Evolutionary conservation across 257 asterid genomes (phyloP).

Genomic region (Nicotiana noctiflora): DNA sequence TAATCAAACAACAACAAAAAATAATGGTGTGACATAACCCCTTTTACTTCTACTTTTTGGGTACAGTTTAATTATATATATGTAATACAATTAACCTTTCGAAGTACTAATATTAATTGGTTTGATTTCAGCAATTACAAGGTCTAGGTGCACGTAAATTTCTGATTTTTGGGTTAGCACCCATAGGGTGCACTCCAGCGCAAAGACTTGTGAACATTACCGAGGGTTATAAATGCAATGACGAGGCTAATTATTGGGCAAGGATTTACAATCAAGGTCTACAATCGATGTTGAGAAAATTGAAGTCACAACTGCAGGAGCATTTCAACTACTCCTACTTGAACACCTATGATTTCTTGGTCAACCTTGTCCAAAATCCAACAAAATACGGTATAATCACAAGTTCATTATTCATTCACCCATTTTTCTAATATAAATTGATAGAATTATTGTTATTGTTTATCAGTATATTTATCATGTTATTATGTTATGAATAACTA

Average conservation of each 20-base stretch:
- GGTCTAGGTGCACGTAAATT: conserved; percentile 57
- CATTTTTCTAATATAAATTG: too few species aligned
- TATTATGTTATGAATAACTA: too few species aligned
- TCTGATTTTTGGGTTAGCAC: conserved; percentile 36
- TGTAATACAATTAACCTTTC: too few species aligned
- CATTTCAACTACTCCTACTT: conserved; percentile 47
- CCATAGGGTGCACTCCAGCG: conserved; percentile 60
- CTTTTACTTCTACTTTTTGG: too few species aligned
- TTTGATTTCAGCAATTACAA: conserved; percentile 30
- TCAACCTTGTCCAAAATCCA: conserved; percentile 36
- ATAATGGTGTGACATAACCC: too few species aligned
- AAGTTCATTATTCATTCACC: background rate
- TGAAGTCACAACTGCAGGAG: conserved; percentile 36
- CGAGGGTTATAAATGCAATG: conserved; percentile 33
- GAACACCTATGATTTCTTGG: conserved; percentile 35
- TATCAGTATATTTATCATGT: too few species aligned
- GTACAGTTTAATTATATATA: too few species aligned
- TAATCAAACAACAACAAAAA: too few species aligned
- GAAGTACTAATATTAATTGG: background rate
- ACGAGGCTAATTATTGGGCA: conserved; percentile 39
- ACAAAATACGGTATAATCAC: conserved; percentile 38
- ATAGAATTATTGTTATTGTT: too few species aligned
- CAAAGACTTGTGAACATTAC: conserved; percentile 24
- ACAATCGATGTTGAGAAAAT: conserved; percentile 30
- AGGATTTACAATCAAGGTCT: conserved; percentile 41